Percentiles rank a stretch among this genome's conserved stretches.
Evolutionary conservation across 768 basidiomycete genomes (phyloP).

Genomic region (Collybia nuda): DNA sequence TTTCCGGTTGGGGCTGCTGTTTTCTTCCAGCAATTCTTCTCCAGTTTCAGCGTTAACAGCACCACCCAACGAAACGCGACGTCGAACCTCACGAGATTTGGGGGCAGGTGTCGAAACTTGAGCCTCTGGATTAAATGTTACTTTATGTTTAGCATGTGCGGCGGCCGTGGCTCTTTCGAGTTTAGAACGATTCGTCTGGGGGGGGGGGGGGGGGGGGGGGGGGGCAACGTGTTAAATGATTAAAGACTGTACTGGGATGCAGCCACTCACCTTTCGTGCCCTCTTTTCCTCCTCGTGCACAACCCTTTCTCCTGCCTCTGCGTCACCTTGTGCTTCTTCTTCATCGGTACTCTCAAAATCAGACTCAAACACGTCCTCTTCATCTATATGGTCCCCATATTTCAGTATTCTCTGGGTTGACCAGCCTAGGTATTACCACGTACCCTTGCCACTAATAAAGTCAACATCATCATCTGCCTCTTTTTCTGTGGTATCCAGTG

Average conservation of each 20-base stretch:
- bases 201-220: no score
- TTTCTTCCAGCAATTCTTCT: constrained; percentile 42
- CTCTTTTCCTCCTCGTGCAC: constrained; percentile 60
- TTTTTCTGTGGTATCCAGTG: constrained; percentile 49
- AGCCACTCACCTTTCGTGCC: constrained; percentile 41
- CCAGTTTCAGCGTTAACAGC: constrained; percentile 63
- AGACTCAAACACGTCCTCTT: constrained; percentile 79
- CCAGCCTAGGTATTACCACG: background rate
- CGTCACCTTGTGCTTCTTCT: constrained; percentile 54
- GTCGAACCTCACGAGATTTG: constrained; percentile 33
- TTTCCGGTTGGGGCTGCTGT: constrained; percentile 16
- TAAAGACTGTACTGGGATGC: background rate
- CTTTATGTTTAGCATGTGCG: constrained; percentile 65
- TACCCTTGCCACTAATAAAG: constrained; percentile 67
- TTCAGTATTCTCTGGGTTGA: constrained; percentile 7
- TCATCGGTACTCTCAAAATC: constrained; percentile 89
- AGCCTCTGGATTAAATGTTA: constrained; percentile 64
- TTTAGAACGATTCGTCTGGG: constrained; percentile 43
- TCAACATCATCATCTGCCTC: constrained; percentile 76
- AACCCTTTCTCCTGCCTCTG: constrained; percentile 55
- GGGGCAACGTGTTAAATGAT: no score
- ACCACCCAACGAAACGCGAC: constrained; percentile 55
- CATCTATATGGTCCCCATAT: constrained; percentile 44
- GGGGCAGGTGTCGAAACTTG: constrained; percentile 20
- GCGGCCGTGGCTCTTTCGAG: constrained; percentile 63